phyloP scores from a whole-genome alignment of 148 eudicot genomes.

The Limonium bicolor region DNA sequence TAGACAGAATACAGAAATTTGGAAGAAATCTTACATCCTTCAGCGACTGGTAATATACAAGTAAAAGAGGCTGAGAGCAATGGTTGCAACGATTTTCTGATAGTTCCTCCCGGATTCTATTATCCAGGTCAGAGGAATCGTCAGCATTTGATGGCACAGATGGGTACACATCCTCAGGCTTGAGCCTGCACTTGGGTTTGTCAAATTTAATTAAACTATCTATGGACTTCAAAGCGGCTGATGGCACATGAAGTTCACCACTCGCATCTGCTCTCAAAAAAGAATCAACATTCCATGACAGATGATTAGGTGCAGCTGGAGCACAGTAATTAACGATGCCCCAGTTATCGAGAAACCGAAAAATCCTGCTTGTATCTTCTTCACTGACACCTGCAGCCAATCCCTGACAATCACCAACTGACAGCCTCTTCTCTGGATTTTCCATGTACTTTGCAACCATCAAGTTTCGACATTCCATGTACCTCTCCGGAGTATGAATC shows the following conservation, averaged over 20 bases:
- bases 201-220: slow-evolving; percentile 84
- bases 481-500: slow-evolving; percentile 63
- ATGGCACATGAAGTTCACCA: slow-evolving; percentile 81
- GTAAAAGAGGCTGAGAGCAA: slow-evolving; percentile 49
- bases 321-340: slow-evolving; percentile 84
- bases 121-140: slow-evolving; percentile 51
- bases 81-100: slow-evolving; percentile 52
- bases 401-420: slow-evolving; percentile 45
- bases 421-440: slow-evolving; percentile 48
- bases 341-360: slow-evolving; percentile 94
- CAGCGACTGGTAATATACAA: slow-evolving; percentile 57
- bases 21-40: slow-evolving; percentile 46
- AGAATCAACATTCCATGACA: slow-evolving; percentile 27
- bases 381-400: slow-evolving; percentile 32
- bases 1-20: neutral
- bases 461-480: slow-evolving; percentile 65
- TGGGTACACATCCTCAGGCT: slow-evolving; percentile 42
- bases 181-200: slow-evolving; percentile 61
- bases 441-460: slow-evolving; percentile 75
- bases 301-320: slow-evolving; percentile 21
- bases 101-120: slow-evolving; percentile 52
- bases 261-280: slow-evolving; percentile 53
- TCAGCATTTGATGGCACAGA: slow-evolving; percentile 24
- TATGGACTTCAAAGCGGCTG: slow-evolving; percentile 65
- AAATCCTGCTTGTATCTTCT: slow-evolving; percentile 59